These are phyloP conservation scores for Trichoderma oligosporum DNA, from an alignment of 2,329 filamentous ascomycete genomes.

Conservation along the genomic window DNA sequence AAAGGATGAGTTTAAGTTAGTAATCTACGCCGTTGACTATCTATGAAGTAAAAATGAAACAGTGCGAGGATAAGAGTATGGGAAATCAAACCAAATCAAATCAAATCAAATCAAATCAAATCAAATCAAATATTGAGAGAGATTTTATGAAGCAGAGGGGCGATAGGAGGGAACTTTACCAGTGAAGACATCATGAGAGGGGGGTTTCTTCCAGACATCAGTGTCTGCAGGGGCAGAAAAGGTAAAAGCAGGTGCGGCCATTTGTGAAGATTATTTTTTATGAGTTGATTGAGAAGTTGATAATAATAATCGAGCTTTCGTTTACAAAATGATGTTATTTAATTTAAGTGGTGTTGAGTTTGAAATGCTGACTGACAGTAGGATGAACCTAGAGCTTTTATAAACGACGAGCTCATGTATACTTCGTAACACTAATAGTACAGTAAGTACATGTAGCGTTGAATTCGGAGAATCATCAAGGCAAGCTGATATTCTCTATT, in stretches of 20 bases:
- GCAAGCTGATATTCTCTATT: neutral
- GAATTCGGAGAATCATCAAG: too few species aligned
- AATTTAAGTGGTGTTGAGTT: neutral
- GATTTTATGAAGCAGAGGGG: conserved; percentile 1
- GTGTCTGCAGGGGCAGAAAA: conserved; percentile 58
- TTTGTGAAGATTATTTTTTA: neutral
- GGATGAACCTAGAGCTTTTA: neutral
- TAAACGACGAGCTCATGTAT: neutral
- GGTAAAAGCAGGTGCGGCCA: conserved; percentile 37
- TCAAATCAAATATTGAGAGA: too few species aligned
- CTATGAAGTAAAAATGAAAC: neutral
- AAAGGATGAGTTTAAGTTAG: neutral
- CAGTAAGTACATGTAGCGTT: too few species aligned
- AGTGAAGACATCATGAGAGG: conserved; percentile 61
- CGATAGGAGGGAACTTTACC: conserved; percentile 35
- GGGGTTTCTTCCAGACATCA: conserved; percentile 76
- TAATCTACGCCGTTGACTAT: neutral
- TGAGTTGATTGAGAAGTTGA: too few species aligned
- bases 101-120: too few species aligned
- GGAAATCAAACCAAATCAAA: too few species aligned
- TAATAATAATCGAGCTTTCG: too few species aligned
- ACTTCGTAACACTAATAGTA: too few species aligned
- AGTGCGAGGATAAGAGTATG: neutral
- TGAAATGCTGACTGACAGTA: neutral
- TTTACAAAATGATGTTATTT: neutral